Conservation (phyloP, 352 stramenopile species). For the Pythium aquatile region DNA sequence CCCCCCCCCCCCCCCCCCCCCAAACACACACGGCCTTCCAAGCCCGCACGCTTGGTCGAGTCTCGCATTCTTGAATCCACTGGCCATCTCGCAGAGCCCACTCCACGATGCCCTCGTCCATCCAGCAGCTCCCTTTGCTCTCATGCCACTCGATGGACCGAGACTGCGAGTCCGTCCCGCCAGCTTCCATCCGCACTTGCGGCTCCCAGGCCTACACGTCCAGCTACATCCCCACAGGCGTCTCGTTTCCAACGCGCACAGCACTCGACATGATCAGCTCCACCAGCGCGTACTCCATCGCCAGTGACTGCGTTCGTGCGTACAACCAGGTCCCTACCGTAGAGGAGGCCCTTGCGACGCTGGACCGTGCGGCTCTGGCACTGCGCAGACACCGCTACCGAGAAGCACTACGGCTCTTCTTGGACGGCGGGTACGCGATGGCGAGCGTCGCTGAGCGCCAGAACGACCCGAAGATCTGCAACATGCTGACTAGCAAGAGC, state of each 20-base stretch:
- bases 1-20: too few relatives aligned
- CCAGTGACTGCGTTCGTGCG: slow-evolving; percentile 68
- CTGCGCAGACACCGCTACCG: slow-evolving; percentile 66
- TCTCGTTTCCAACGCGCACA: slow-evolving; percentile 51
- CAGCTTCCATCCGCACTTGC: slow-evolving; percentile 66
- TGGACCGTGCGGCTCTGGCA: slow-evolving; percentile 66
- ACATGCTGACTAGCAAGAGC: slow-evolving; percentile 81
- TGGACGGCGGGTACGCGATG: slow-evolving; percentile 84
- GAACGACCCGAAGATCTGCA: slow-evolving; percentile 80
- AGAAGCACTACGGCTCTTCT: slow-evolving; percentile 77
- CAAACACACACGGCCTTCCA: too few relatives aligned
- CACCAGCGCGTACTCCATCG: slow-evolving; percentile 76
- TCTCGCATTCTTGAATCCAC: too few relatives aligned
- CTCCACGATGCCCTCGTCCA: too few relatives aligned
- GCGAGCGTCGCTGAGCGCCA: slow-evolving; percentile 79
- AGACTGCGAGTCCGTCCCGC: slow-evolving; percentile 56
- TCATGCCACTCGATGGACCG: slow-evolving; percentile 52
- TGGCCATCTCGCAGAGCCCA: too few relatives aligned
- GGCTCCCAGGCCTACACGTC: slow-evolving; percentile 76
- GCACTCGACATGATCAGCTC: slow-evolving; percentile 77
- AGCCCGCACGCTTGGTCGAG: too few relatives aligned
- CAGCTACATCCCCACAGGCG: slow-evolving; percentile 69
- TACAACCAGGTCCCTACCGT: slow-evolving; percentile 76
- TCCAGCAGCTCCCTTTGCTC: not conserved
- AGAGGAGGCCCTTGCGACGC: slow-evolving; percentile 70